Base-by-base conservation (phyloP, 164 flowering plant species). In the Magnolia officinalis region DNA sequence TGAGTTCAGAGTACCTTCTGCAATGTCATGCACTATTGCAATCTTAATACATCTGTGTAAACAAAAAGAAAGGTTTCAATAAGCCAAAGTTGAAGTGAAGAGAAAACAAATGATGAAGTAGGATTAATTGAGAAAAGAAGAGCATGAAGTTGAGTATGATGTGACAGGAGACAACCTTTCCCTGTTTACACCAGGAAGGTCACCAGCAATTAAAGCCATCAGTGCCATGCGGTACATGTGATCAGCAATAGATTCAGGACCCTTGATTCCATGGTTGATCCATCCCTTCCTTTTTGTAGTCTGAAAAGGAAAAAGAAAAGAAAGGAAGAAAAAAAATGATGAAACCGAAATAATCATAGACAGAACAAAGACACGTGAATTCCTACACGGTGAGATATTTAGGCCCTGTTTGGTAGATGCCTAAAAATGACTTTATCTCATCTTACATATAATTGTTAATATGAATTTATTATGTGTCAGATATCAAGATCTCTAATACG, bases 191-290 rank as follows among this genome's bases (percentile, higher is more conserved):
- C 93, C 96, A 72, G 93, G 90, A 81, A 90, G 77, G 75, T 94
- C 97, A 68, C 86, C 88, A 71, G 89, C 92, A 83, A 96, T 91
- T 85, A 96, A 83, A 79, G 91, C 89, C 99, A 96, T 96, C 83
- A 96, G 78, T 69, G 97, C 83, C 99, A 94, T 96, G 70, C 92
- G 98, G 73, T 96, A 96, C 98, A 92, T 92, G 82, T 96, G 99
- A 81, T 94, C 99, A 64, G 97, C 98, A 83, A 96, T 90, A 58
- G 99, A 96, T 81, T 96, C 99, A 71, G 99, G 91, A 71, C 94
- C 91, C 80, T 94, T 84, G 77, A 96, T 92, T 58, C 91, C 95
- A 82, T 94, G 94, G 84, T 94, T 94, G 78, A 96, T 77, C 99
- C 99, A 96, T 67, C 98, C 99, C 81, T 88, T 92, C 81, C 99